These are phyloP conservation scores for Mycena epipterygia DNA, from an alignment of 768 basidiomycete species.

Conservation along the genomic window DNA sequence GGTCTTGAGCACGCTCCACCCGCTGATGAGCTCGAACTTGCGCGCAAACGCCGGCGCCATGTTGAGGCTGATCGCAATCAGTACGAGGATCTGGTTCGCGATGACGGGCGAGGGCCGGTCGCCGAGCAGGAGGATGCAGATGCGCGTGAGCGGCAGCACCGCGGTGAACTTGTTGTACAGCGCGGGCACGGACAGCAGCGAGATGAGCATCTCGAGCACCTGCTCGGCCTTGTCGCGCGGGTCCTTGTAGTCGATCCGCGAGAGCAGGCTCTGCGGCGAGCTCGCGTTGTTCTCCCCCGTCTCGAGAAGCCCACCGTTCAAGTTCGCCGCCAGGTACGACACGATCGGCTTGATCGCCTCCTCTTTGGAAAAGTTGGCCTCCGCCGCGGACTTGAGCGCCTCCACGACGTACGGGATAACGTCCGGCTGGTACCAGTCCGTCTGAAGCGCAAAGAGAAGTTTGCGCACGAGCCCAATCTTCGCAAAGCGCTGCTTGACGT, in stretches of 20 bases:
- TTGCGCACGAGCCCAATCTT: constrained; percentile 81
- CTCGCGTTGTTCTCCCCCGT: constrained; percentile 38
- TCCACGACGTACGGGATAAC: constrained; percentile 65
- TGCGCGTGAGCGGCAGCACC: constrained; percentile 82
- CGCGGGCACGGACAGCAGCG: constrained; percentile 67
- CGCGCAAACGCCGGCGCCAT: constrained; percentile 75
- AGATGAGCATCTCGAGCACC: constrained; percentile 75
- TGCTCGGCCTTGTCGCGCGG: constrained; percentile 74
- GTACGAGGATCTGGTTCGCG: constrained; percentile 68
- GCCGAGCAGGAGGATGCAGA: constrained; percentile 85
- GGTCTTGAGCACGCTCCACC: constrained; percentile 82
- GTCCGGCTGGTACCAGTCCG: constrained; percentile 78
- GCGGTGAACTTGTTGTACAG: constrained; percentile 80
- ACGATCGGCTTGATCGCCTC: constrained; percentile 88
- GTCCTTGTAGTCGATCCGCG: constrained; percentile 64
- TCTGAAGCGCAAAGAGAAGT: constrained; percentile 86
- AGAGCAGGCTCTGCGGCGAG: constrained; percentile 71
- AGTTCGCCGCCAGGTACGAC: constrained; percentile 86
- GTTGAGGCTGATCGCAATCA: constrained; percentile 70
- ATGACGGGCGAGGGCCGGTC: constrained; percentile 75
- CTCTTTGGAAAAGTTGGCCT: constrained; percentile 78
- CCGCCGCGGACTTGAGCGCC: constrained; percentile 71
- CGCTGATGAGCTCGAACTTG: constrained; percentile 89
- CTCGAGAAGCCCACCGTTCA: constrained; percentile 53
- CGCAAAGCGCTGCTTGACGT: constrained; percentile 77